phyloP scores from a whole-genome alignment of 2,329 filamentous ascomycete genomes.

The Fusarium dlaminii region DNA sequence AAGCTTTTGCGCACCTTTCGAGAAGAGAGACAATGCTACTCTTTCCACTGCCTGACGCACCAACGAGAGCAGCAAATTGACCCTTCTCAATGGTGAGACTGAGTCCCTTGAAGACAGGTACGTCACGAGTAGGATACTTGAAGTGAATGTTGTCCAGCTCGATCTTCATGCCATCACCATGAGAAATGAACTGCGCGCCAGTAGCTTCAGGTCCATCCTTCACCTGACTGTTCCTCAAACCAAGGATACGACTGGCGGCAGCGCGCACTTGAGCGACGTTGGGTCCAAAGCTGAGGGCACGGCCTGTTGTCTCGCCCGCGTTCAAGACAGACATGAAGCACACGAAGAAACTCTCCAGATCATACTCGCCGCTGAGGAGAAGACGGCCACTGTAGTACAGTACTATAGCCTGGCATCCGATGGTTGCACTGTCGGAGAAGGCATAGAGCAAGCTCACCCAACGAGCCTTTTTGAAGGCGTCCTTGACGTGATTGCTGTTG shows the following conservation, averaged over 20 bases:
- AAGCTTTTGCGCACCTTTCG: conserved; percentile 50
- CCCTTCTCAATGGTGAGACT: conserved; percentile 72
- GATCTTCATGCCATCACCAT: conserved; percentile 62
- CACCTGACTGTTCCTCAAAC: conserved; percentile 53
- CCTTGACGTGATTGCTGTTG: conserved; percentile 65
- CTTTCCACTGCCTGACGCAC: conserved; percentile 76
- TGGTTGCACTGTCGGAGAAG: conserved; percentile 71
- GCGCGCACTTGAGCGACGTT: conserved; percentile 69
- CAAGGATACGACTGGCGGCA: conserved; percentile 68
- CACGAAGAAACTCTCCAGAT: conserved; percentile 59
- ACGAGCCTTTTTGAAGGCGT: conserved; percentile 68
- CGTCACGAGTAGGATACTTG: conserved; percentile 66
- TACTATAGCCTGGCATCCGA: conserved; percentile 70
- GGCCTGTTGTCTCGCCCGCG: conserved; percentile 59
- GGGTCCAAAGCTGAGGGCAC: conserved; percentile 68
- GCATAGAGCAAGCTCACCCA: conserved; percentile 73
- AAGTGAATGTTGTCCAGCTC: conserved; percentile 67
- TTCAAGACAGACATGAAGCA: conserved; percentile 74
- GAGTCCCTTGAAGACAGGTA: conserved; percentile 67
- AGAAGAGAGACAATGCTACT: conserved; percentile 74
- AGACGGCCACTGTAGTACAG: conserved; percentile 74
- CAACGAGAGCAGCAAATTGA: conserved; percentile 76
- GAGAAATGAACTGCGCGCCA: conserved; percentile 42
- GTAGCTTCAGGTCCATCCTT: conserved; percentile 37
- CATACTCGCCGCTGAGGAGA: conserved; percentile 60